Percentiles rank a stretch among this genome's conserved stretches.
These are phyloP conservation scores for Astragalus membranaceus DNA, from an alignment of 306 rosid genomes.

Conservation along the genomic window DNA sequence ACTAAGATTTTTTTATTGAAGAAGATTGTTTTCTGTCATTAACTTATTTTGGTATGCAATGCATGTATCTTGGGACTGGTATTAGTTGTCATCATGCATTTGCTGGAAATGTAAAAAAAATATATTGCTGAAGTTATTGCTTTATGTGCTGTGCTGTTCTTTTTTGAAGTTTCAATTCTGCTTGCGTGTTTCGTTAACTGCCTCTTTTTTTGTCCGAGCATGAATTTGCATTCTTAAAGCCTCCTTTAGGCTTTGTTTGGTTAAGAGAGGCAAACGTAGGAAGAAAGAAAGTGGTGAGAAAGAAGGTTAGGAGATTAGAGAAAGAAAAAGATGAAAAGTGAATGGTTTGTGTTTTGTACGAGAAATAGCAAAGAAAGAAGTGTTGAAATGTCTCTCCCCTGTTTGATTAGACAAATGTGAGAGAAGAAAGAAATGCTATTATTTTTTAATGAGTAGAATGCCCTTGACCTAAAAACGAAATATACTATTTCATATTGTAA, in stretches of 20 bases:
- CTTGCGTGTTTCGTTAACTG: neutral
- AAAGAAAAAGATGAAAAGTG: too few species aligned
- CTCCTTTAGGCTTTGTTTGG: neutral
- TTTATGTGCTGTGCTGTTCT: neutral
- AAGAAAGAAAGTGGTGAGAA: neutral
- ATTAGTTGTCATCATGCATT: neutral
- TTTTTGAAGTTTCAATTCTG: neutral
- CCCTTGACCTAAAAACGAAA: too few species aligned
- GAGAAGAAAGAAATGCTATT: too few species aligned
- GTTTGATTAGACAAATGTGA: too few species aligned
- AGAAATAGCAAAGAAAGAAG: too few species aligned
- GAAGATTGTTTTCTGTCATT: neutral
- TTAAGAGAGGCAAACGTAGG: neutral
- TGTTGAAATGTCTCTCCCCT: too few species aligned
- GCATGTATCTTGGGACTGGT: slow-evolving; percentile 5
- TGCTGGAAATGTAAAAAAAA: neutral
- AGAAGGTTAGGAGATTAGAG: neutral
- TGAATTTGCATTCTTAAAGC: neutral
- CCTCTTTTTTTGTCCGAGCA: neutral
- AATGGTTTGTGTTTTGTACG: too few species aligned
- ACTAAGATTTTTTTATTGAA: neutral
- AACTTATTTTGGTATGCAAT: neutral
- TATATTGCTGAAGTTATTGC: neutral
- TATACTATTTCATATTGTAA: too few species aligned
- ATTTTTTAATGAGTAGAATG: too few species aligned